Base-by-base conservation (phyloP, 495 filamentous ascomycete genomes). In the Penicillium herquei region DNA sequence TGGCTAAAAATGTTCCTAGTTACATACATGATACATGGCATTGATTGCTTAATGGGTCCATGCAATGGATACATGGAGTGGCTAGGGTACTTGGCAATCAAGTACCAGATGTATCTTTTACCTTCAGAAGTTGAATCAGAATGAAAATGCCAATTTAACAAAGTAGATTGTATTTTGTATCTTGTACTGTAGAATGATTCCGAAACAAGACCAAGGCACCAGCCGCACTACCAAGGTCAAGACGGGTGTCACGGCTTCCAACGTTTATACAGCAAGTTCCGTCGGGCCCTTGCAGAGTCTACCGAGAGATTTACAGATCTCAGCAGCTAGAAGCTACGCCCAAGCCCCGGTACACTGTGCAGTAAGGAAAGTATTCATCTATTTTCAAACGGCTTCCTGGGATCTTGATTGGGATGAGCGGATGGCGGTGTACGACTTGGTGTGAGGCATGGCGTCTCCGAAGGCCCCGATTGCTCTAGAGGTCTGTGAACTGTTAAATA, bases 241-340 rank as follows among this genome's bases (percentile, higher is more conserved):
- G 49, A 41, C 55, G 21, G 62, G 58, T 64, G 58, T 64, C 52
- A 67, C 61, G 6, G 43, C 42, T 41, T 66, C 58, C 59, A 62
- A 68, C 61, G 60, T 58, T 63, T 70, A 68, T 68, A 67, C 65
- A 67, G 59, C 65, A 59, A 66, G 56, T 61, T 48, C 50, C 40
- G 67, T 60, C 72, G 72, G 72, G 66, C 65, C 68, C 70, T 75
- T 75, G 70, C 72, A 75, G 70, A 31, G 43, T 32, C n/a, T 32
- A 41, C 54, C 49, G 58, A 63, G 56, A 61, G 48, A 49, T 44
- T 54, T 54, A 32, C 55, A 64, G 52, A 63, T 54, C 49, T 50
- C 53, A 59, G 51, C 46, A 50, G 57, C 59, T 66, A 53, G 58
- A 51, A 51, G 51, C 46, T 56, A 65, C 55, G 37, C 51, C 58